These are phyloP conservation scores for Guillardia theta DNA, from an alignment of 78 protist species.

Conservation along the genomic window DNA sequence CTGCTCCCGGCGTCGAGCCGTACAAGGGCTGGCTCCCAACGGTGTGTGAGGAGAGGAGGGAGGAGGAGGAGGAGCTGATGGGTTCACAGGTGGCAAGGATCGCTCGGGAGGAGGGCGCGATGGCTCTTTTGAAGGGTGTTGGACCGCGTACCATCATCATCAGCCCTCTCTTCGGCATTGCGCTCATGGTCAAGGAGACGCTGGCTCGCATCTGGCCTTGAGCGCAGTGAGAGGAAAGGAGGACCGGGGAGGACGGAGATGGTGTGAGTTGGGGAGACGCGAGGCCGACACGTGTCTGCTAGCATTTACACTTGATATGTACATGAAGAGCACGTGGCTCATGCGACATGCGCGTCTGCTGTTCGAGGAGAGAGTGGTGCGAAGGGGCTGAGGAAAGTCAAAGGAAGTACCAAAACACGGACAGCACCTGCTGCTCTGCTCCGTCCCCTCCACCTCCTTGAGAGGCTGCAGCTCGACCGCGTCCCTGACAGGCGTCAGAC, in stretches of 20 bases:
- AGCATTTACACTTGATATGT: not conserved
- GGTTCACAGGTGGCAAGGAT: not conserved
- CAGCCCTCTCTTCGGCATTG: constrained; percentile 52
- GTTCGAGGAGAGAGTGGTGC: not conserved
- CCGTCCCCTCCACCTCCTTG: too few species aligned
- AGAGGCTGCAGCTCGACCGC: too few species aligned
- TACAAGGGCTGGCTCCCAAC: not conserved
- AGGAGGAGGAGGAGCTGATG: not conserved
- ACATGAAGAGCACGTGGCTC: not conserved
- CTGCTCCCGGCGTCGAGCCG: not conserved
- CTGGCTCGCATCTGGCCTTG: not conserved
- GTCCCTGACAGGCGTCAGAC: too few species aligned
- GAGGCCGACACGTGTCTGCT: not conserved
- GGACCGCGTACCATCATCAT: constrained; percentile 29
- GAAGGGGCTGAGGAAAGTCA: not conserved
- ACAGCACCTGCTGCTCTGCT: not conserved
- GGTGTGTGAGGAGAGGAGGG: not conserved
- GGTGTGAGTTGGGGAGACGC: not conserved
- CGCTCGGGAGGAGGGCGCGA: constrained; percentile 2
- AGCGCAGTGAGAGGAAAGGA: not conserved
- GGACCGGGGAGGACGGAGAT: not conserved
- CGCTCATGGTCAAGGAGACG: constrained; percentile 37
- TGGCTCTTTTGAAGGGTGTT: constrained; percentile 26
- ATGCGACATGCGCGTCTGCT: too few species aligned
- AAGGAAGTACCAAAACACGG: not conserved